Conservation (phyloP, 1,284 basidiomycete species). For the Pisolithus thermaeus region DNA sequence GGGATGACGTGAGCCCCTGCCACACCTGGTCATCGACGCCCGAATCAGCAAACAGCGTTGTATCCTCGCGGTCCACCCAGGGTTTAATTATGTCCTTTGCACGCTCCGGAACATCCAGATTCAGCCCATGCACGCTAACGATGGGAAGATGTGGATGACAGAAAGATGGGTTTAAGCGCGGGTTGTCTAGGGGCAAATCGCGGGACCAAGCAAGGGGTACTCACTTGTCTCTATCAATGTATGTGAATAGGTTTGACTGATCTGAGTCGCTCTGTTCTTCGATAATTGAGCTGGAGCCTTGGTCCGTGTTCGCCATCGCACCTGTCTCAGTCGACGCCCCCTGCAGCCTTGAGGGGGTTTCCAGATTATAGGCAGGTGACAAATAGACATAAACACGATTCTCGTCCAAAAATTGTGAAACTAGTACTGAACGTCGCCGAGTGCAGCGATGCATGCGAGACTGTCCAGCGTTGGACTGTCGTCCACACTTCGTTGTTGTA, state of each 20-base stretch:
- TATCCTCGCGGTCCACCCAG: conserved; percentile 73
- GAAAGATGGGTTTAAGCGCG: not conserved
- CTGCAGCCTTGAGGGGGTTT: not conserved
- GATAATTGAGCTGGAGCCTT: conserved; percentile 20
- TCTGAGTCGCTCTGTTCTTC: conserved; percentile 36
- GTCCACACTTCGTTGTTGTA: conserved; percentile 8
- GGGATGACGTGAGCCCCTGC: conserved; percentile 6
- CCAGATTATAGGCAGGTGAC: conserved; percentile 1
- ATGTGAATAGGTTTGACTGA: conserved; percentile 50
- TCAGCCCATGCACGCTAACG: conserved; percentile 70
- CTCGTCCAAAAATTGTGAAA: conserved; percentile 2
- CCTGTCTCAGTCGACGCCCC: not conserved
- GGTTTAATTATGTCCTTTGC: conserved; percentile 71
- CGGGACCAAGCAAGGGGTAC: conserved; percentile 13
- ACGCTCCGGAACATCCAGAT: conserved; percentile 69
- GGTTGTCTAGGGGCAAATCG: conserved; percentile 1
- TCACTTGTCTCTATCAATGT: conserved; percentile 71
- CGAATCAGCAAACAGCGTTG: conserved; percentile 57
- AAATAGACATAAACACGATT: conserved; percentile 11
- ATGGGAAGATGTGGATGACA: conserved; percentile 2
- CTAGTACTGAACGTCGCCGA: not conserved
- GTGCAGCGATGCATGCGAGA: conserved; percentile 16
- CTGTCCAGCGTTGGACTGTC: conserved; percentile 10
- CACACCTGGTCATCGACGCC: conserved; percentile 76
- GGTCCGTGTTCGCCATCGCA: conserved; percentile 8